phyloP scores from a whole-genome alignment of 306 rosid species.

The Gynostemma pentaphyllum region DNA sequence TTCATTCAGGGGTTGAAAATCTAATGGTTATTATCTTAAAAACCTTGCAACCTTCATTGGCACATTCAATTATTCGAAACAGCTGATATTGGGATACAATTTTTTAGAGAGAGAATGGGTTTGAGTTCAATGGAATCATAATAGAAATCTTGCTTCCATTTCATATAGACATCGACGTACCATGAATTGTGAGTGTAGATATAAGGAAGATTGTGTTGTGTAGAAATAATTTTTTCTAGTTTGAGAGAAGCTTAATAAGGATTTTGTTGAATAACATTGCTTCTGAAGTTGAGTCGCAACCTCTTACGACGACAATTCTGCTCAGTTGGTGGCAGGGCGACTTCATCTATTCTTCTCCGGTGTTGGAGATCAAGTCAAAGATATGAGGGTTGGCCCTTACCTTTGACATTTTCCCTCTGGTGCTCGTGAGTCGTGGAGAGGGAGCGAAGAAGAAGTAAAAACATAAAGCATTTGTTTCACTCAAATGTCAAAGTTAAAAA shows the following conservation, averaged over 20 bases:
- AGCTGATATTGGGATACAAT: constrained; percentile 60
- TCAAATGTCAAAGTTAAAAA: too few relatives aligned
- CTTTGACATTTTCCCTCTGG: too few relatives aligned
- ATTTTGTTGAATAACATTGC: constrained; percentile 34
- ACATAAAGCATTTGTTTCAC: too few relatives aligned
- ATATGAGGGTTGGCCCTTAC: too few relatives aligned
- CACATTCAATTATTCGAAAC: constrained; percentile 68
- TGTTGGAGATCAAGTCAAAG: too few relatives aligned
- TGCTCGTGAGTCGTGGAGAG: too few relatives aligned
- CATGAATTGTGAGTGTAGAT: constrained; percentile 24
- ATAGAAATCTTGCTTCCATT: constrained; percentile 74
- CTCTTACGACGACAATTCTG: too few relatives aligned
- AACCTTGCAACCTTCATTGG: constrained; percentile 67
- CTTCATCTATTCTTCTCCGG: too few relatives aligned
- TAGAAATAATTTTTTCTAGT: constrained; percentile 15
- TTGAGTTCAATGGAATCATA: constrained; percentile 66
- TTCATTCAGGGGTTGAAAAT: constrained; percentile 67
- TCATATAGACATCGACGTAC: constrained; percentile 83
- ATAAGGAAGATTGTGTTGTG: constrained; percentile 23
- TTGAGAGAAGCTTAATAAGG: constrained; percentile 17
- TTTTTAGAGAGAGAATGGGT: constrained; percentile 56
- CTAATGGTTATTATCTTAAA: constrained; percentile 69
- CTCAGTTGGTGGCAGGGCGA: too few relatives aligned
- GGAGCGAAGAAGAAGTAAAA: too few relatives aligned
- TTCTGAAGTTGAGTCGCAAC: too few relatives aligned